Evolutionary conservation across 495 filamentous ascomycete genomes (phyloP).

Genomic region (Podospora appendiculata): DNA sequence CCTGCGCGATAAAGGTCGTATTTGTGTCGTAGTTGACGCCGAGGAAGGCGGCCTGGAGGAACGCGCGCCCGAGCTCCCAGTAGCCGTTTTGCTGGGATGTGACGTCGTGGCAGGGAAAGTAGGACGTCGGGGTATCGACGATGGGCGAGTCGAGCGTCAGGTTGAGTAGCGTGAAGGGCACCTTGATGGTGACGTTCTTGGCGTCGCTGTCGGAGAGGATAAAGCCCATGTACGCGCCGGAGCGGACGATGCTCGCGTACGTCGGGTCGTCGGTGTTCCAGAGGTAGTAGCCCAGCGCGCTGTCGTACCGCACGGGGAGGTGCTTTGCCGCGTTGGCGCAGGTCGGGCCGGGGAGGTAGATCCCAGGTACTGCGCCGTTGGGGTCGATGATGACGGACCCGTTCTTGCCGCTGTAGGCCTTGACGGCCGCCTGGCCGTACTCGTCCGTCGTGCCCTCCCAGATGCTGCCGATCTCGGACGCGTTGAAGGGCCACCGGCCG

Average conservation of each 20-base stretch:
- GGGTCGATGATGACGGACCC: conserved; percentile 12
- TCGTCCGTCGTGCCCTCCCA: conserved; percentile 9
- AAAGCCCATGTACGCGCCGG: conserved; percentile 32
- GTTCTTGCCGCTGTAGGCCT: background rate
- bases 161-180: conserved; percentile 41
- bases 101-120: conserved; percentile 9
- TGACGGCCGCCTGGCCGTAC: background rate
- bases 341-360: conserved; percentile 36
- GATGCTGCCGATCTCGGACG: conserved; percentile 2
- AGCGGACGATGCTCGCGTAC: conserved; percentile 28
- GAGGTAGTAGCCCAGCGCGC: conserved; percentile 28
- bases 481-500: conserved; percentile 26
- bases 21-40: conserved; percentile 4
- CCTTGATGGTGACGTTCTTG: conserved; percentile 38
- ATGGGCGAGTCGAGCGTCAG: conserved; percentile 28
- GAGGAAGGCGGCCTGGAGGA: conserved; percentile 12
- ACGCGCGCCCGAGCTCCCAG: conserved; percentile 8
- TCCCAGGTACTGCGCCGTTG: conserved; percentile 31
- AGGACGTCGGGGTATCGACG: background rate
- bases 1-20: conserved; percentile 10
- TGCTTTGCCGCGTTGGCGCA: conserved; percentile 34
- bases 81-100: background rate
- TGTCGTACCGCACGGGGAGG: conserved; percentile 34
- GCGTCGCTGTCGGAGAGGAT: conserved; percentile 11
- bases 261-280: conserved; percentile 28